Percentiles rank a stretch among this genome's conserved stretches.
These are phyloP conservation scores for Capsicum pubescens DNA, from an alignment of 257 asterid genomes.

Conservation along the genomic window DNA sequence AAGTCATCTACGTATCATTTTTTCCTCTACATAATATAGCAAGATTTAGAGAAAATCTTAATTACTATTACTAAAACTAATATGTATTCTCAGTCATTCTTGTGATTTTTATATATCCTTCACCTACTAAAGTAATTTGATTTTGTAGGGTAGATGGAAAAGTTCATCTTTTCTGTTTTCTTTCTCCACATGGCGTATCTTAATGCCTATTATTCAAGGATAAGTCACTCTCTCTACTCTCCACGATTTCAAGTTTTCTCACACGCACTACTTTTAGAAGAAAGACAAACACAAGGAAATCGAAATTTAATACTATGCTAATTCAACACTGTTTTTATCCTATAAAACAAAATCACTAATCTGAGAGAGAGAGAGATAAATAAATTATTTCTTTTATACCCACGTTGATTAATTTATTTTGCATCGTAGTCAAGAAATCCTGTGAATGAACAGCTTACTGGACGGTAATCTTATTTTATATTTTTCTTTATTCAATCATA, in stretches of 20 bases:
- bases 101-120: too few species aligned
- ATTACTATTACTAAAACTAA: not conserved
- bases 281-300: not conserved
- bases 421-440: not conserved
- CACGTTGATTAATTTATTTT: conserved; percentile 6
- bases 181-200: too few species aligned
- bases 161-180: too few species aligned
- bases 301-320: not conserved
- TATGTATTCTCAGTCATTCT: not conserved
- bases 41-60: not conserved
- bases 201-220: not conserved
- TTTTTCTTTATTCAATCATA: not conserved
- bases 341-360: not conserved
- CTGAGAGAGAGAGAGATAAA: not conserved
- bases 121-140: too few species aligned
- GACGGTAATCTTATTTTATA: not conserved
- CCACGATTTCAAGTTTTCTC: not conserved
- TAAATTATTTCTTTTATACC: not conserved
- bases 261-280: not conserved
- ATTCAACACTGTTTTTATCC: not conserved
- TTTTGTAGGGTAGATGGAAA: too few species aligned
- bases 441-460: not conserved
- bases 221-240: not conserved
- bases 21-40: not conserved
- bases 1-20: not conserved